Conservation (phyloP, 2,329 filamentous ascomycete species). For the Colletotrichum sp. region DNA sequence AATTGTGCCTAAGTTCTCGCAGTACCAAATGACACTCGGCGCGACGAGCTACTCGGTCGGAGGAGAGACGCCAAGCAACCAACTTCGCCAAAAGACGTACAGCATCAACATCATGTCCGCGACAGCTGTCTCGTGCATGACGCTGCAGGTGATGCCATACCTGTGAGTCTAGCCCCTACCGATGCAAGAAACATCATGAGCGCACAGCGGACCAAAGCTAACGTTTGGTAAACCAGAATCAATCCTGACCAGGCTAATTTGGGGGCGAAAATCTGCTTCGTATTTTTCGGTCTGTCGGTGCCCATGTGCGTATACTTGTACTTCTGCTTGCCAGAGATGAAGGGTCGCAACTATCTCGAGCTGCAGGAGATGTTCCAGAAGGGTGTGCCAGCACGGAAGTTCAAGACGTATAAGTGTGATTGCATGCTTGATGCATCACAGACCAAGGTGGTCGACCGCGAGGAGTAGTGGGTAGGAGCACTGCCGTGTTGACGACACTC, state of each 20-base stretch:
- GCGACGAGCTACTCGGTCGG: conserved; percentile 32
- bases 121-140: conserved; percentile 31
- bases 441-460: neutral
- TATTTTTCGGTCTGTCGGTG: conserved; percentile 33
- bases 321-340: conserved; percentile 17
- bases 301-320: conserved; percentile 26
- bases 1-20: neutral
- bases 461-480: neutral
- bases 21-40: conserved; percentile 3
- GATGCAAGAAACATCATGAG: neutral
- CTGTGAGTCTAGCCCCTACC: conserved; percentile 14
- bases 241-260: conserved; percentile 35
- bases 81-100: conserved; percentile 42
- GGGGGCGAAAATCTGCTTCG: conserved; percentile 35
- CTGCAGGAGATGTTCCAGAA: conserved; percentile 20
- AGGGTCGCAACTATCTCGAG: conserved; percentile 19
- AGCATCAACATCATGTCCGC: conserved; percentile 35
- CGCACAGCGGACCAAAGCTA: neutral
- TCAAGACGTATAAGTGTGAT: conserved; percentile 12
- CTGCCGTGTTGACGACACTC: neutral
- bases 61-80: conserved; percentile 38
- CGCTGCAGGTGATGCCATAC: conserved; percentile 33
- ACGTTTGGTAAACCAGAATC: conserved; percentile 12
- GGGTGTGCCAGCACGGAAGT: neutral
- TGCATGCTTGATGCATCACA: neutral